Base-by-base conservation (phyloP, 495 filamentous ascomycete species). In the Lineolata rhizophorae region DNA sequence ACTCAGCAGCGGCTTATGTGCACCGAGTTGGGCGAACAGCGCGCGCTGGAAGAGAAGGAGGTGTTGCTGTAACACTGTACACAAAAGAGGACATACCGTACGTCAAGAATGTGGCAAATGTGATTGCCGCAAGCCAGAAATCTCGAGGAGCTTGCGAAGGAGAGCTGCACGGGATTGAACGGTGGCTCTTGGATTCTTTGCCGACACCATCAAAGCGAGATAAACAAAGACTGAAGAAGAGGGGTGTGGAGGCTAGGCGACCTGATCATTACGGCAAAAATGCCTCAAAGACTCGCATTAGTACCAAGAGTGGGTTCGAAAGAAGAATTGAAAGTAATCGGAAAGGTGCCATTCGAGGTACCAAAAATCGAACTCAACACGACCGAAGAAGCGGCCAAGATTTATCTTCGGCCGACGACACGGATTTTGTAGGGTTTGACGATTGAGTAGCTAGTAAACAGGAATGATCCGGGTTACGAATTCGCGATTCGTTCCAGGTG, bases 1-100 rank as follows among this genome's bases (percentile, higher is more conserved):
- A 69, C 22, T 84, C 79, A 0, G 71, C 74, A 4, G 81, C 83
- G 3, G 69, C 74, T 4, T 97, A 97, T 41, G 75, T 97, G 14
- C 87, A 97, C 54, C 79, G 87, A 15, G 79, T 84, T 1, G 87
- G 87, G 3, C 67, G 87, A 32, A 95, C 90, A 0, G 87, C 84
- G 1, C 61, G 87, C 32, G 85, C 83, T 1, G 85, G 87, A 2
- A 64, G 81, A 30, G 68, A 75, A 44, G 85, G 84, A 18, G 87
- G 87, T 15, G 65, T 90, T n/a, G 83, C 81, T 0, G 73, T 95
- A 0, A 95, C 87, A 1, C 72, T 85, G 36, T 97, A 91, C 44
- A 95, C 87, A 0, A 80, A 87, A 47, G 87, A 91, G 30, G 87
- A 97, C 48, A 71, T 94, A 15, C 71, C 75, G 1, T 80, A 82